A percentile compares a stretch with the other conserved stretches of the same genome.
These are phyloP conservation scores for Hansenula sp. DNA, from an alignment of 1,139 yeast genomes.

Conservation along the genomic window DNA sequence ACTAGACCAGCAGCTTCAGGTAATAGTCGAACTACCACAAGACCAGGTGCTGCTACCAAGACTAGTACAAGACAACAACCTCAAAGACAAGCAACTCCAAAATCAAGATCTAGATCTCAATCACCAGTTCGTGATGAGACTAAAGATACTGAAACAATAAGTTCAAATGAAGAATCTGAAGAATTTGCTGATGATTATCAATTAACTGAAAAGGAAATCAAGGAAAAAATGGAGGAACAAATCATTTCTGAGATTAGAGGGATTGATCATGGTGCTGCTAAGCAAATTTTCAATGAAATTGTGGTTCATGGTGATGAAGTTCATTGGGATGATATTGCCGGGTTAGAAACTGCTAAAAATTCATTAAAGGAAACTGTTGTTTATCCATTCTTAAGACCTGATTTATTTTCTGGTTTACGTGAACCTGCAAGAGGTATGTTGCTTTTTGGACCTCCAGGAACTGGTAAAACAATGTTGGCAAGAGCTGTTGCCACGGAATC, in stretches of 20 bases:
- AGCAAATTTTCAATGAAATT: constrained; percentile 85
- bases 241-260: constrained; percentile 34
- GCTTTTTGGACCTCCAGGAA: constrained; percentile 96
- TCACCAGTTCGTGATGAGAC: constrained; percentile 18
- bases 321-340: constrained; percentile 96
- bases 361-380: constrained; percentile 95
- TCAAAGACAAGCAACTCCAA: background rate
- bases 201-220: constrained; percentile 23
- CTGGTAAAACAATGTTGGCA: constrained; percentile 97
- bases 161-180: constrained; percentile 21
- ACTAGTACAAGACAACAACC: background rate
- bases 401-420: constrained; percentile 82
- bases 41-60: constrained; percentile 7
- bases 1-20: constrained; percentile 4
- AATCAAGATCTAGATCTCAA: constrained; percentile 10
- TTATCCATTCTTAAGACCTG: constrained; percentile 93
- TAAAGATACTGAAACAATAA: constrained; percentile 31
- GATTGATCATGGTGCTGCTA: constrained; percentile 66
- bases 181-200: constrained; percentile 20
- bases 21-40: constrained; percentile 9
- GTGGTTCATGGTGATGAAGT: constrained; percentile 95
- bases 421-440: constrained; percentile 98
- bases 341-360: constrained; percentile 83
- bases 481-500: constrained; percentile 98
- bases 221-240: constrained; percentile 31